These are phyloP conservation scores for Acanthamoeba lenticulata DNA, from an alignment of 208 protist species.

Conservation along the genomic window DNA sequence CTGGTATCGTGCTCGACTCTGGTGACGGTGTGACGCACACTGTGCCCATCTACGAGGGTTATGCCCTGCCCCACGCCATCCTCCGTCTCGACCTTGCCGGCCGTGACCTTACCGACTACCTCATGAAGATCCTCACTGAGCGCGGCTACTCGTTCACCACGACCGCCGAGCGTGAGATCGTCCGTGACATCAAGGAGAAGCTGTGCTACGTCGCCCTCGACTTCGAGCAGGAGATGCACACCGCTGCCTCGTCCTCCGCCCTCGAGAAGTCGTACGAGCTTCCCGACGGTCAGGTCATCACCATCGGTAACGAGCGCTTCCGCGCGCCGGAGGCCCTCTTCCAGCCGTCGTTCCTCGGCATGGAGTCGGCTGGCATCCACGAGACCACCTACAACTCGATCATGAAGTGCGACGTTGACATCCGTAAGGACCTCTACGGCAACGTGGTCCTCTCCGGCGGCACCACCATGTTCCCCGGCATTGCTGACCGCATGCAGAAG, in stretches of 20 bases:
- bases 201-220: constrained; percentile 85
- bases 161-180: constrained; percentile 96
- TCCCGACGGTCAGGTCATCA: constrained; percentile 91
- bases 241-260: constrained; percentile 55
- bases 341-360: constrained; percentile 94
- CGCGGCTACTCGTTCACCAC: constrained; percentile 95
- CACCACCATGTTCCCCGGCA: constrained; percentile 92
- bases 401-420: constrained; percentile 95
- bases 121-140: constrained; percentile 95
- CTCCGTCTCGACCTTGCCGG: constrained; percentile 84
- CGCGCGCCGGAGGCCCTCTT: constrained; percentile 96
- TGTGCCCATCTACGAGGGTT: constrained; percentile 98
- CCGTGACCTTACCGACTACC: constrained; percentile 93
- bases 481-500: constrained; percentile 96
- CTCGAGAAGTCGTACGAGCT: constrained; percentile 91
- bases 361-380: constrained; percentile 95
- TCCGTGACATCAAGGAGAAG: constrained; percentile 93
- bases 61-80: constrained; percentile 93
- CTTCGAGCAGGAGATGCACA: constrained; percentile 96
- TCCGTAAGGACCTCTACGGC: constrained; percentile 95
- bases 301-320: constrained; percentile 89
- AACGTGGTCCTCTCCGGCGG: constrained; percentile 97
- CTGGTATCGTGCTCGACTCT: constrained; percentile 94
- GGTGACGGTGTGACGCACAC: constrained; percentile 97
- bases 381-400: constrained; percentile 97